Base-by-base conservation (phyloP, 2,329 filamentous ascomycete species). In the Cladophialophora yegresii region DNA sequence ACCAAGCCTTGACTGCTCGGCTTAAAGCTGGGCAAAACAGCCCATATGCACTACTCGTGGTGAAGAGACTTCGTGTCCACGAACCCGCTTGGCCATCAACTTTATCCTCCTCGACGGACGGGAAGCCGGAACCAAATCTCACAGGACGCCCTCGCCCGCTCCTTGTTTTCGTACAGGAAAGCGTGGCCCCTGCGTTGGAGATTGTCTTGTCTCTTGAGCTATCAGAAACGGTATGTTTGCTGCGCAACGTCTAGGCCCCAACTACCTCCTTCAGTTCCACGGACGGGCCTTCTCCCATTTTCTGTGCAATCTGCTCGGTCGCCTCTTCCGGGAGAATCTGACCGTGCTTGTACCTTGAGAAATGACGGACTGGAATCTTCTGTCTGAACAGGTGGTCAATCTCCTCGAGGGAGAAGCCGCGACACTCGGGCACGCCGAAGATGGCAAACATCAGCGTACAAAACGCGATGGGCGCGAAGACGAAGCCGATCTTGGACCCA, bases 401-500 rank as follows among this genome's bases (percentile, higher is more conserved):
- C 65, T 54, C 66, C 26, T 67, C 65, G 23, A 58, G 61, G 23
- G 56, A 65, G 51, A 59, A 66, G 32, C 16, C 43, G 54, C 61
- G 67, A 22, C 55, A 69, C 59, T 62, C 67, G 58, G 60, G 69
- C 13, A 64, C 36, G 36, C 65, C 63, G 43, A 71, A 58, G 23
- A 69, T 47, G 32, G 68, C 47, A 23, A 65, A 65, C 20, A 65
- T 23, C 3, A 62, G 43, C 7, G 63, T 62, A 9, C 64, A 28
- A 23, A 73, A 61, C 8, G 72, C 69, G 26, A 74, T 66, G 22
- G 70, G 62, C 2, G 74, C 76, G 50, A 74, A 77, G 56, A 78
- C 74, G 57, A 77, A 77, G 12, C 75, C 76, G 2, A 77, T 73
- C 60, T 77, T 77, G 8, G 73, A 70, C 0, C 74, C 72, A 8